These are phyloP conservation scores for Mentha longifolia DNA, from an alignment of 257 asterid species.

Conservation along the genomic window DNA sequence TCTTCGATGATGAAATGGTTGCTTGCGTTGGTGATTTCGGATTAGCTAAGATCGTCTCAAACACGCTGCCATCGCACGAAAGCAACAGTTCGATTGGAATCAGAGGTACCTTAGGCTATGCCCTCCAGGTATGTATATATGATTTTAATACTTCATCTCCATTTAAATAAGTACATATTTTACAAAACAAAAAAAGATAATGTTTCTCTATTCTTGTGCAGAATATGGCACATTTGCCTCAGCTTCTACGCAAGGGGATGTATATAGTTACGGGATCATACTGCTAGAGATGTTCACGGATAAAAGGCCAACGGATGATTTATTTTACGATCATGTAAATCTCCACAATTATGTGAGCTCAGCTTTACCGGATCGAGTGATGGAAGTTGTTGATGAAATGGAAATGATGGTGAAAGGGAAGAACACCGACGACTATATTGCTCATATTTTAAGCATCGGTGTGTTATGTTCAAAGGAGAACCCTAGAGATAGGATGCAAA, in stretches of 20 bases:
- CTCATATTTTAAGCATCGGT: background rate
- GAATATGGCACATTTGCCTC: background rate
- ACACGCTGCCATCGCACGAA: background rate
- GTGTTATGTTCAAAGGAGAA: background rate
- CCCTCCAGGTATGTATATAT: background rate
- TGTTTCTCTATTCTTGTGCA: background rate
- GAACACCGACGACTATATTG: background rate
- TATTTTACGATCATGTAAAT: background rate
- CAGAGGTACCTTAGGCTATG: conserved; percentile 3
- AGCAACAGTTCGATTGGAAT: background rate
- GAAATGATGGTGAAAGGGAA: background rate
- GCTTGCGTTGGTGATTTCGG: conserved; percentile 2
- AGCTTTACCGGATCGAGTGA: background rate
- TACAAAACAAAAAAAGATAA: too few relatives aligned
- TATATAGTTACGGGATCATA: background rate
- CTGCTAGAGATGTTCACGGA: background rate
- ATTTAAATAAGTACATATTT: background rate
- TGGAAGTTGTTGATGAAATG: background rate
- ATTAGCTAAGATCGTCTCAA: background rate
- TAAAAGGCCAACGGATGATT: background rate
- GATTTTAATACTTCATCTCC: too few relatives aligned
- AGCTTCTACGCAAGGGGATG: background rate
- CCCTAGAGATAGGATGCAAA: background rate
- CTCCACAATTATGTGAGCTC: background rate
- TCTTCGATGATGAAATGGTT: background rate